A percentile compares a stretch with the other conserved stretches of the same genome.
Conservation (phyloP, 2,329 filamentous ascomycete genomes). For the Aspergillus floridensis region DNA sequence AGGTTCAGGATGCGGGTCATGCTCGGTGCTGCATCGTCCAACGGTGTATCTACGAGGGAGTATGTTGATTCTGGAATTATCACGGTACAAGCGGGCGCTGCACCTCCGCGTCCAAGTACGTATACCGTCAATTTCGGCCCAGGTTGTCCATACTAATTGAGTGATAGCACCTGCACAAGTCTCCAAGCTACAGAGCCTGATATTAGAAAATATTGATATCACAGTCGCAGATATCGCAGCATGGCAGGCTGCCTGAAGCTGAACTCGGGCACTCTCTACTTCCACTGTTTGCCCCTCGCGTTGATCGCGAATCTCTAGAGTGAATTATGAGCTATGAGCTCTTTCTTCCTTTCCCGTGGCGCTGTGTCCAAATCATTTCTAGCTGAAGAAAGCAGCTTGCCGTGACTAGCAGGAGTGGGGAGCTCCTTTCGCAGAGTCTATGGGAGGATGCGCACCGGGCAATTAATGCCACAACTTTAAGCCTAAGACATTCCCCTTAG, state of each 20-base stretch:
- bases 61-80: constrained; percentile 32
- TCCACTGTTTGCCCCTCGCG: background rate
- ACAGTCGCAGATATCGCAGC: constrained; percentile 29
- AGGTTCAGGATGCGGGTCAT: constrained; percentile 33
- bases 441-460: too few relatives aligned
- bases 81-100: constrained; percentile 27
- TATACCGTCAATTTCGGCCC: constrained; percentile 11
- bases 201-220: constrained; percentile 32
- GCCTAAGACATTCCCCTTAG: too few relatives aligned
- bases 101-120: constrained; percentile 31
- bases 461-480: too few relatives aligned
- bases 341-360: too few relatives aligned
- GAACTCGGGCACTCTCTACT: background rate
- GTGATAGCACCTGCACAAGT: constrained; percentile 25
- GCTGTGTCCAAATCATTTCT: background rate
- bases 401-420: too few relatives aligned
- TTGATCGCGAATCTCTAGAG: background rate
- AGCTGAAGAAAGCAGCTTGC: background rate
- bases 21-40: constrained; percentile 27
- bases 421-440: too few relatives aligned
- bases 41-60: constrained; percentile 30
- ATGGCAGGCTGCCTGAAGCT: constrained; percentile 22
- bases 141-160: constrained; percentile 16
- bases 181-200: constrained; percentile 24
- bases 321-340: too few relatives aligned